Conservation (phyloP, 768 basidiomycete genomes). For the Psilocybe cubensis region DNA sequence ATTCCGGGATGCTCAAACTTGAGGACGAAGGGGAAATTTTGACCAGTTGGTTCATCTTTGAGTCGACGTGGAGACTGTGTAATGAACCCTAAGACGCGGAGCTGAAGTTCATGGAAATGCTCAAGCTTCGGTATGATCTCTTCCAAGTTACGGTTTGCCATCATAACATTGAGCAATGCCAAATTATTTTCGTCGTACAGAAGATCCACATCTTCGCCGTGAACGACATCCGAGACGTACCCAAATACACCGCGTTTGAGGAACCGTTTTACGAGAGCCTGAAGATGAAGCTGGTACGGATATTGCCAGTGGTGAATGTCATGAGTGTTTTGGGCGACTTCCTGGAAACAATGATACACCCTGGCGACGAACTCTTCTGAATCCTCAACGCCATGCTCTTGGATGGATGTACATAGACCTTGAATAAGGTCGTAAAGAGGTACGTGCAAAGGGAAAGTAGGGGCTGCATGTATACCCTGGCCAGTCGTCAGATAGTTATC, state of each 20-base stretch:
- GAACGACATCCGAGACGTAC: slow-evolving; percentile 10
- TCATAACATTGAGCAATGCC: slow-evolving; percentile 12
- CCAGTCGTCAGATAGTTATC: slow-evolving; percentile 15
- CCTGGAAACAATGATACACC: slow-evolving; percentile 13
- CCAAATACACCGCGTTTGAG: slow-evolving; percentile 10
- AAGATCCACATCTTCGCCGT: slow-evolving; percentile 6
- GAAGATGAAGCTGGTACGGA: slow-evolving; percentile 13
- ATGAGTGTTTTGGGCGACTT: slow-evolving; percentile 11
- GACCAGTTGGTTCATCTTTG: slow-evolving; percentile 7
- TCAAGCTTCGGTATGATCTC: slow-evolving; percentile 6
- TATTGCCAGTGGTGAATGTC: slow-evolving; percentile 16
- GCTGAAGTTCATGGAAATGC: slow-evolving; percentile 16
- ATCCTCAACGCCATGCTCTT: slow-evolving; percentile 12
- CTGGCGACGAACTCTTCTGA: slow-evolving; percentile 4
- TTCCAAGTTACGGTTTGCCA: slow-evolving; percentile 10
- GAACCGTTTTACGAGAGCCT: slow-evolving; percentile 11
- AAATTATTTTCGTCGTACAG: slow-evolving; percentile 13
- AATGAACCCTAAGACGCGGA: slow-evolving; percentile 9
- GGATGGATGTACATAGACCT: slow-evolving; percentile 6
- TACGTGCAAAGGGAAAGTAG: slow-evolving; percentile 13
- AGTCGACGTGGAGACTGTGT: not conserved
- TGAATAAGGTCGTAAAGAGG: slow-evolving; percentile 12
- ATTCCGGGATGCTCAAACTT: slow-evolving; percentile 14
- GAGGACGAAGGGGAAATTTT: slow-evolving; percentile 14
- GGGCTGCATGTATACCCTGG: slow-evolving; percentile 10